Percentiles rank a stretch among this genome's conserved stretches.
These are phyloP conservation scores for Ascoidea tarda DNA, from an alignment of 805 yeast species.

Conservation along the genomic window DNA sequence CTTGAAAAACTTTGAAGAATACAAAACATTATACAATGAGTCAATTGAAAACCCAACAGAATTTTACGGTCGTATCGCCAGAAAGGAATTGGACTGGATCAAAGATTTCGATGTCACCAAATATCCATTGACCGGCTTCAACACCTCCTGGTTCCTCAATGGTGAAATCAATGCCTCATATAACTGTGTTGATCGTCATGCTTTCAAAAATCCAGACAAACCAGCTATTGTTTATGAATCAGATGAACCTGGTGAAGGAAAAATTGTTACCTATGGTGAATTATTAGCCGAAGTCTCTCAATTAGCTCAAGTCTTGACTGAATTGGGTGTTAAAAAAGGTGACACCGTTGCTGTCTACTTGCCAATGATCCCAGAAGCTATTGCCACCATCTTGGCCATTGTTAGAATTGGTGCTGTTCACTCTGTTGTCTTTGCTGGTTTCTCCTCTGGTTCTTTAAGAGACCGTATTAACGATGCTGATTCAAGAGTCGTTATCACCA, in stretches of 20 bases:
- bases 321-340: constrained; percentile 60
- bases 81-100: constrained; percentile 35
- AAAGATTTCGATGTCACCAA: constrained; percentile 34
- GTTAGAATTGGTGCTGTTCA: constrained; percentile 72
- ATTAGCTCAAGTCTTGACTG: constrained; percentile 52
- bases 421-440: constrained; percentile 76
- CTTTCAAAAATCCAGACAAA: constrained; percentile 51
- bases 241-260: constrained; percentile 55
- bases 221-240: constrained; percentile 69
- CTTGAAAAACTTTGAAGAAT: constrained; percentile 33
- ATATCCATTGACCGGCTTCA: constrained; percentile 20
- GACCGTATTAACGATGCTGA: constrained; percentile 62
- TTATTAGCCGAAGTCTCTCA: constrained; percentile 53
- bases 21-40: constrained; percentile 35
- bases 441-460: constrained; percentile 52
- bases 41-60: constrained; percentile 39
- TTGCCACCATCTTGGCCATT: constrained; percentile 61
- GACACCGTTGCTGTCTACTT: constrained; percentile 78
- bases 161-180: constrained; percentile 62
- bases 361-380: constrained; percentile 76
- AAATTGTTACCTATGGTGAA: constrained; percentile 51
- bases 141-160: constrained; percentile 60
- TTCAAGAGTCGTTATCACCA: constrained; percentile 58
- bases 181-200: constrained; percentile 33
- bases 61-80: constrained; percentile 43